These are phyloP conservation scores for Saccharum hybrid DNA, from an alignment of 202 grass and related monocot species.

Conservation along the genomic window DNA sequence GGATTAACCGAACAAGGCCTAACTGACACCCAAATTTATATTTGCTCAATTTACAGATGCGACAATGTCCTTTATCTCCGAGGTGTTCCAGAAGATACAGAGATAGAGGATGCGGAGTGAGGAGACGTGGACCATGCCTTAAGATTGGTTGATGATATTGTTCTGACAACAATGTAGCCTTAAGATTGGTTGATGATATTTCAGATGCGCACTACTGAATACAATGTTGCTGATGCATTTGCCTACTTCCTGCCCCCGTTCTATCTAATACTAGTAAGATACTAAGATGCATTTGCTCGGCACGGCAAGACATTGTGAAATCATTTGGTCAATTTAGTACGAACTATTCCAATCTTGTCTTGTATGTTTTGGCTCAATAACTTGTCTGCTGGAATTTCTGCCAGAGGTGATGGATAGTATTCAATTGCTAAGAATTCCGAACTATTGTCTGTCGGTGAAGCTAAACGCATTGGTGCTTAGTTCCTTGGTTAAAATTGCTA, in stretches of 20 bases:
- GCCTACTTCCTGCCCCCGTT: neutral
- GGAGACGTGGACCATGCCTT: neutral
- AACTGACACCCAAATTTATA: neutral
- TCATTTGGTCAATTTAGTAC: neutral
- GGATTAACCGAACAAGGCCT: neutral
- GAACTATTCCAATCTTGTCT: neutral
- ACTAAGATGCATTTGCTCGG: too few relatives aligned
- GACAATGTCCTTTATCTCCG: slow-evolving; percentile 85
- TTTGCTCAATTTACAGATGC: slow-evolving; percentile 57
- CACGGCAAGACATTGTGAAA: neutral
- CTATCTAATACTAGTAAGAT: too few relatives aligned
- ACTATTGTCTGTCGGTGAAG: too few relatives aligned
- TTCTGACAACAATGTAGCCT: slow-evolving; percentile 1
- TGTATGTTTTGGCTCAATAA: neutral
- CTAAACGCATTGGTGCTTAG: too few relatives aligned
- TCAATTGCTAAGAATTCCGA: too few relatives aligned
- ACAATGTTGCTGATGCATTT: neutral
- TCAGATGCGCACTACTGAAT: neutral
- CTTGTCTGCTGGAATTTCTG: neutral
- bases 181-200: neutral
- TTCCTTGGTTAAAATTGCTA: too few relatives aligned
- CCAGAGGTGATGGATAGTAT: too few relatives aligned
- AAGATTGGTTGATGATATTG: slow-evolving; percentile 30
- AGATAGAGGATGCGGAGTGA: slow-evolving; percentile 81
- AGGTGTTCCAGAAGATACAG: slow-evolving; percentile 78